A percentile compares a stretch with the other conserved stretches of the same genome.
These are phyloP conservation scores for Exophiala sp. DNA, from an alignment of 2,329 filamentous ascomycete genomes.

Conservation along the genomic window DNA sequence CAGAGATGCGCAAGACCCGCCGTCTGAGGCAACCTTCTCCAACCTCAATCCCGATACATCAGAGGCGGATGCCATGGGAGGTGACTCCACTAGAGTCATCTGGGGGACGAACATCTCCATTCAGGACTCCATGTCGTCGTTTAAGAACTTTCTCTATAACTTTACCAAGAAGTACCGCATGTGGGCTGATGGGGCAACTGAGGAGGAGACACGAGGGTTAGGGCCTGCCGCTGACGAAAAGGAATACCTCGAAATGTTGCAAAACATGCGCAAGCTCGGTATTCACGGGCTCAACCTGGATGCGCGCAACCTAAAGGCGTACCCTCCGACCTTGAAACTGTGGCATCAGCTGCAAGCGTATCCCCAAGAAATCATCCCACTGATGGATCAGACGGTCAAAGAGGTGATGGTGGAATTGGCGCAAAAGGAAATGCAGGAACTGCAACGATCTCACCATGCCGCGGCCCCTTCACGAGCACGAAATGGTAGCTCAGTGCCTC, in stretches of 20 bases:
- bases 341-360: constrained; percentile 95
- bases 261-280: constrained; percentile 85
- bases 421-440: constrained; percentile 66
- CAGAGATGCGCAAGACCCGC: constrained; percentile 40
- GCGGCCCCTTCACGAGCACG: constrained; percentile 44
- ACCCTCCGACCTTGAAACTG: constrained; percentile 84
- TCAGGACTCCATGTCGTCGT: constrained; percentile 75
- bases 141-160: constrained; percentile 88
- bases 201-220: constrained; percentile 63
- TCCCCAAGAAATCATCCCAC: constrained; percentile 88
- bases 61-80: constrained; percentile 81
- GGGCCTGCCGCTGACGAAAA: constrained; percentile 67
- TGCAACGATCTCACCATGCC: constrained; percentile 54
- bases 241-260: constrained; percentile 77
- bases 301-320: constrained; percentile 80
- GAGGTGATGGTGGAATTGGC: constrained; percentile 90
- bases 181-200: constrained; percentile 77
- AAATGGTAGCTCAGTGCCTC: constrained; percentile 64
- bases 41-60: constrained; percentile 76
- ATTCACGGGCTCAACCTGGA: constrained; percentile 82
- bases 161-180: constrained; percentile 92
- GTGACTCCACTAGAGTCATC: constrained; percentile 73
- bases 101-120: constrained; percentile 98
- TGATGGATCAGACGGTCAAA: constrained; percentile 93
- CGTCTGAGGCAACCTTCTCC: constrained; percentile 60